Conservation (phyloP, 345 rosid genomes). For the Microcos paniculata region DNA sequence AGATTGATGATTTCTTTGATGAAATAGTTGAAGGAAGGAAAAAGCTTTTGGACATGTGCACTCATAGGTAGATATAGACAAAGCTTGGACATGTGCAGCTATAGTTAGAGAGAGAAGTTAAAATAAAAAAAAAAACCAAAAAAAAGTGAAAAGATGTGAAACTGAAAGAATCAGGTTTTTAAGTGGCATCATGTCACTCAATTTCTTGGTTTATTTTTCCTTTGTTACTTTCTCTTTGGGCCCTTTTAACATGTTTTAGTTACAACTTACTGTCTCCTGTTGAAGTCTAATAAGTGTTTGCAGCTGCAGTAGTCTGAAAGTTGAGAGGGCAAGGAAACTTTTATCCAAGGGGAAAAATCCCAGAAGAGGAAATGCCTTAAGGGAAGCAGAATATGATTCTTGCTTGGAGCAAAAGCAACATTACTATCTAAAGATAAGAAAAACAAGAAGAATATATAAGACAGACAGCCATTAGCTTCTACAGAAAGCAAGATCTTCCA, state of each 20-base stretch:
- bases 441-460: constrained; percentile 31
- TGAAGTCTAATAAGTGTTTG: constrained; percentile 14
- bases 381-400: constrained; percentile 32
- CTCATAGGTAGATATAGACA: constrained; percentile 45
- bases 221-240: neutral
- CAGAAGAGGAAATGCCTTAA: constrained; percentile 10
- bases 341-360: neutral
- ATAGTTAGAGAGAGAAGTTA: constrained; percentile 18
- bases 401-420: constrained; percentile 30
- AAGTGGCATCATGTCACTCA: constrained; percentile 12
- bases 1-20: constrained; percentile 88
- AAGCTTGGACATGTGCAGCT: constrained; percentile 25
- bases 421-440: constrained; percentile 20
- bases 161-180: constrained; percentile 10
- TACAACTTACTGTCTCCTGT: neutral
- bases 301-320: constrained; percentile 6
- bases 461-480: constrained; percentile 29
- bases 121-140: neutral
- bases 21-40: constrained; percentile 88
- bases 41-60: constrained; percentile 77
- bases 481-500: constrained; percentile 32
- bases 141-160: constrained; percentile 4
- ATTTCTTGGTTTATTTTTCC: neutral
- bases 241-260: neutral
- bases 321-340: neutral